A percentile compares a stretch with the other conserved stretches of the same genome.
Conservation (phyloP, 129 eudicot species). For the Flaveria sonorensis region DNA sequence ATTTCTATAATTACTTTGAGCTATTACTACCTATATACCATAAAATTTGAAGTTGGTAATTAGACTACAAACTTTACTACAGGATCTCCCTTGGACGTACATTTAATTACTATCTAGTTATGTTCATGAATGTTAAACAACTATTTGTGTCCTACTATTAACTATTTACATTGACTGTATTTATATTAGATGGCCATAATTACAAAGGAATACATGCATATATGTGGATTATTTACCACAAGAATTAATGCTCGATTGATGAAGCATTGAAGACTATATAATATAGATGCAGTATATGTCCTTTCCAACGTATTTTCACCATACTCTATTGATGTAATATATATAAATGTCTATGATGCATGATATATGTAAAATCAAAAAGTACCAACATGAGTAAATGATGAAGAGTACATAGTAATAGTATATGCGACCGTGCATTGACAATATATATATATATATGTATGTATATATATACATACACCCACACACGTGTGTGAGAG, state of each 20-base stretch:
- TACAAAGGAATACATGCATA: background rate
- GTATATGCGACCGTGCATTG: conserved; percentile 35
- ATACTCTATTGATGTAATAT: background rate
- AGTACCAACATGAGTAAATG: conserved; percentile 42
- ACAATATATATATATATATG: conserved; percentile 12
- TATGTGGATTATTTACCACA: background rate
- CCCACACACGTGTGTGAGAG: background rate
- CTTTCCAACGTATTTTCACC: conserved; percentile 17
- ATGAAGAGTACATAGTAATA: conserved; percentile 37
- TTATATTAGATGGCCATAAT: background rate
- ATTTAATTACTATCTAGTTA: background rate
- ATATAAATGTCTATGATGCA: conserved; percentile 31
- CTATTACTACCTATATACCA: too few relatives aligned
- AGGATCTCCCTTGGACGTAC: too few relatives aligned
- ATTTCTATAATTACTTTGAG: too few relatives aligned
- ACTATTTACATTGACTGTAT: too few relatives aligned
- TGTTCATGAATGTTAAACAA: background rate
- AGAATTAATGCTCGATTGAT: background rate
- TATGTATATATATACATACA: background rate
- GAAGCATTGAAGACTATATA: background rate
- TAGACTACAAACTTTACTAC: too few relatives aligned
- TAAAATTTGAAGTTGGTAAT: too few relatives aligned
- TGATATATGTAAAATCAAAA: conserved; percentile 22
- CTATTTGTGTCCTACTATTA: too few relatives aligned
- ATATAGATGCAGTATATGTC: background rate